Evolutionary conservation across 1,284 basidiomycete species (phyloP), one percentile per base, ranked within the genome.

Genomic region (Neonothopanus nambi): DNA sequence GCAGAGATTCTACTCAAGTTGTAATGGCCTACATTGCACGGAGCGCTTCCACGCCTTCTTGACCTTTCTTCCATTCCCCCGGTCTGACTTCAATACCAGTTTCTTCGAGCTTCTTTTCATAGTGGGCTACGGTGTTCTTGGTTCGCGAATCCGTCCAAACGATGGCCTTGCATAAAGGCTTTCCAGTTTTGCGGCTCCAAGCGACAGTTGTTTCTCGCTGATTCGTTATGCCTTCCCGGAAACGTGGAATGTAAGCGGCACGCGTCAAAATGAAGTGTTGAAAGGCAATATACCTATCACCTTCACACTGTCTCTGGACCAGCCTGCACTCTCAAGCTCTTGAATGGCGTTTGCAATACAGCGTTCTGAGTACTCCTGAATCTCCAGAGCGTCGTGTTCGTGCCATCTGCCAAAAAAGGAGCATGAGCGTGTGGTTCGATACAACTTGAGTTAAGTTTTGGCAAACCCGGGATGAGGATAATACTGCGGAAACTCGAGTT

Each of bases 71-170:
- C 71, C 82, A 81, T 43, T 76, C 72, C 26, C 86, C 89, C n/a
- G 78, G 71, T 26, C 75, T 65, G 51, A 93, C 80, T 63, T 94
- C 83, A 53, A 97, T 80, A 5, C 96, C 96, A 17, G 81, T 79
- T 23, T 81, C 77, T 52, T 82, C 73, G 41, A 96, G 79, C 67
- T 89, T 85, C 53, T 83, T 79, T 67, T 93, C 84, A 58, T 85
- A 91, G 62, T 89, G 82, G 7, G 85, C 83, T 35, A 98, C 94
- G 13, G 84, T 83, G 59, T 85, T 81, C 61, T 91, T 91, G 50
- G 93, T 98, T 44, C 97, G 84, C 8, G 89, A 87, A 69, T 99
- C 97, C 54, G 93, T 90, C 97, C 96, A 99, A 26, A 98, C 96
- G 61, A 99, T 95, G 43, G 95, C 93, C 58, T 81, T 85, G 70